Evolutionary conservation across 2,329 filamentous ascomycete species (phyloP).

Genomic region (Sphaerulina populicola): DNA sequence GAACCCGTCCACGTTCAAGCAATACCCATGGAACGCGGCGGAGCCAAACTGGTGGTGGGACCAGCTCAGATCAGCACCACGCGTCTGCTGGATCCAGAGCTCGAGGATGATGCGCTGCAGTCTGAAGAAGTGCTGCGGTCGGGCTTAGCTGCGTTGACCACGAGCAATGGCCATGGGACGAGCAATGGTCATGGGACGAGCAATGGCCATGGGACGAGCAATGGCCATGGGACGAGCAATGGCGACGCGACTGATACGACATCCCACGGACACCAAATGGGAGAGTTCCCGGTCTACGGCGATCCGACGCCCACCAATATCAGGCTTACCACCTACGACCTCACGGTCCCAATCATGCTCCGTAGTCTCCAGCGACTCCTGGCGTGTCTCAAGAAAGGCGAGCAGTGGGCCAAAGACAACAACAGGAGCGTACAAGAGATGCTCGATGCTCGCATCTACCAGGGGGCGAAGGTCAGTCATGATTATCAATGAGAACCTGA

Average conservation of each 20-base stretch:
- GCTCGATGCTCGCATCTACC: constrained; percentile 40
- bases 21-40: too few relatives aligned
- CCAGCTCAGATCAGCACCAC: too few relatives aligned
- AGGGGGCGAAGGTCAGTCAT: too few relatives aligned
- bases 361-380: constrained; percentile 38
- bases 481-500: constrained; percentile 31
- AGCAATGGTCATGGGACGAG: too few relatives aligned
- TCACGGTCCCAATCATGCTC: constrained; percentile 37
- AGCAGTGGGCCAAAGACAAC: constrained; percentile 32
- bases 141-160: too few relatives aligned
- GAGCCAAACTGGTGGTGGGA: too few relatives aligned
- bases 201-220: neutral
- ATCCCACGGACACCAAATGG: too few relatives aligned
- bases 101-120: too few relatives aligned
- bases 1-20: too few relatives aligned
- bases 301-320: neutral
- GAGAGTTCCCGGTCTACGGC: too few relatives aligned
- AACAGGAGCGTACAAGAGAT: constrained; percentile 44
- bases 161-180: neutral
- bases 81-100: too few relatives aligned
- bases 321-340: constrained; percentile 15
- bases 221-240: neutral
- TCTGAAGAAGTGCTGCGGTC: too few relatives aligned
- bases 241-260: neutral
- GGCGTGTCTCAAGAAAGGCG: constrained; percentile 40